These are phyloP conservation scores for Fusarium agapanthi DNA, from an alignment of 2,329 filamentous ascomycete species.

Conservation along the genomic window DNA sequence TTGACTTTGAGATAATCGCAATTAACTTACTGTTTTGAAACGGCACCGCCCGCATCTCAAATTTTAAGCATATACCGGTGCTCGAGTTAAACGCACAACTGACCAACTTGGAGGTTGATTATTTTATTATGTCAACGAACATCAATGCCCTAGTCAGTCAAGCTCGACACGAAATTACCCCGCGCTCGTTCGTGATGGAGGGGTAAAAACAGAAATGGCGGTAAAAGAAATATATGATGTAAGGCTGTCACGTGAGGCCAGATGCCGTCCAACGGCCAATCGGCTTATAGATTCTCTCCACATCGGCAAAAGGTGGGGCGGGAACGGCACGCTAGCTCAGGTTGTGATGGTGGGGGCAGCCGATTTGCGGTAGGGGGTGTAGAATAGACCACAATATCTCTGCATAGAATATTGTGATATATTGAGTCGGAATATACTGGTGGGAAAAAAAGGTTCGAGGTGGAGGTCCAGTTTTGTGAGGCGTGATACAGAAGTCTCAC, in stretches of 20 bases:
- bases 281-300: slow-evolving; percentile 21
- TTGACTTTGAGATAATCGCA: background rate
- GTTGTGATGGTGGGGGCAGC: slow-evolving; percentile 15
- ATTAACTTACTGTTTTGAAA: background rate
- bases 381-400: slow-evolving; percentile 19
- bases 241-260: slow-evolving; percentile 17
- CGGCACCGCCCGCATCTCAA: background rate
- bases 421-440: background rate
- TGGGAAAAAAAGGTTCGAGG: background rate
- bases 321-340: slow-evolving; percentile 35
- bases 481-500: background rate
- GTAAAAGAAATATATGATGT: slow-evolving; percentile 33
- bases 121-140: slow-evolving; percentile 14
- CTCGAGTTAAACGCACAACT: background rate
- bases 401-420: background rate
- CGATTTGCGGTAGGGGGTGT: slow-evolving; percentile 34
- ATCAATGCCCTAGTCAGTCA: background rate
- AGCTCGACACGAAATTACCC: slow-evolving; percentile 23
- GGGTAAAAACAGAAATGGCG: slow-evolving; percentile 29
- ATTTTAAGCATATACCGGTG: background rate
- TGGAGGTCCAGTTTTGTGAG: background rate
- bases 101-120: background rate
- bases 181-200: slow-evolving; percentile 29
- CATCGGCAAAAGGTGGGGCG: slow-evolving; percentile 31
- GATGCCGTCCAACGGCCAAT: slow-evolving; percentile 13